These are phyloP conservation scores for Lentinula sp. DNA, from an alignment of 768 basidiomycete genomes.

Conservation along the genomic window DNA sequence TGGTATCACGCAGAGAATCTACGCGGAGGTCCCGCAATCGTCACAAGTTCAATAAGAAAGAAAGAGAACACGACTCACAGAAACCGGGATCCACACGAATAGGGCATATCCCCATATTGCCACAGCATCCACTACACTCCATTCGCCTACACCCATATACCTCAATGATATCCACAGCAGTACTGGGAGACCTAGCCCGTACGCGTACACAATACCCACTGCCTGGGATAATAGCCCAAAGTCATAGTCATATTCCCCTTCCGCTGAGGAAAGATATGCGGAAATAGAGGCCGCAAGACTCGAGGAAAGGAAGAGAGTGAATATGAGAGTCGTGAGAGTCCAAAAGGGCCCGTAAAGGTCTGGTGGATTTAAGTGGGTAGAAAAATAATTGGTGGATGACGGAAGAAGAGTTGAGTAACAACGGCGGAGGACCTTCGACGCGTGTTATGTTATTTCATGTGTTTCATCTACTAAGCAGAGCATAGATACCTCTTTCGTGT, in stretches of 20 bases:
- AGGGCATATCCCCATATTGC: slow-evolving; percentile 77
- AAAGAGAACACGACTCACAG: slow-evolving; percentile 40
- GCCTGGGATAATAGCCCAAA: slow-evolving; percentile 83
- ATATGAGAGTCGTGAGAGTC: slow-evolving; percentile 93
- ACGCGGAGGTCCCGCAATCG: background rate
- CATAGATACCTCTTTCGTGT: slow-evolving; percentile 59
- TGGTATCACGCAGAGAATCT: slow-evolving; percentile 86
- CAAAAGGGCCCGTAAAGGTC: slow-evolving; percentile 94
- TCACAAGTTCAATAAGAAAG: background rate
- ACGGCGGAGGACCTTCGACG: slow-evolving; percentile 59
- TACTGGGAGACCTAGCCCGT: slow-evolving; percentile 78
- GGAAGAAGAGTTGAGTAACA: slow-evolving; percentile 79
- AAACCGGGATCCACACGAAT: slow-evolving; percentile 86
- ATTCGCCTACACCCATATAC: slow-evolving; percentile 85
- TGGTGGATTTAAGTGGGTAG: slow-evolving; percentile 58
- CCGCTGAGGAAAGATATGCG: slow-evolving; percentile 69
- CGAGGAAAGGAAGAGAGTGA: slow-evolving; percentile 89
- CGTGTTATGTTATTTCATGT: background rate
- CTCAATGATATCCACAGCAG: slow-evolving; percentile 79
- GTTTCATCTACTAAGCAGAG: background rate
- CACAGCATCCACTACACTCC: slow-evolving; percentile 81
- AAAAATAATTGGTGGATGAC: slow-evolving; percentile 55
- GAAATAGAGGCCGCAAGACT: slow-evolving; percentile 86
- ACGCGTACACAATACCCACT: slow-evolving; percentile 78
- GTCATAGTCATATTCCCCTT: slow-evolving; percentile 65